Conservation (phyloP, 352 stramenopile species). For the Phytophthora pistaciae region DNA sequence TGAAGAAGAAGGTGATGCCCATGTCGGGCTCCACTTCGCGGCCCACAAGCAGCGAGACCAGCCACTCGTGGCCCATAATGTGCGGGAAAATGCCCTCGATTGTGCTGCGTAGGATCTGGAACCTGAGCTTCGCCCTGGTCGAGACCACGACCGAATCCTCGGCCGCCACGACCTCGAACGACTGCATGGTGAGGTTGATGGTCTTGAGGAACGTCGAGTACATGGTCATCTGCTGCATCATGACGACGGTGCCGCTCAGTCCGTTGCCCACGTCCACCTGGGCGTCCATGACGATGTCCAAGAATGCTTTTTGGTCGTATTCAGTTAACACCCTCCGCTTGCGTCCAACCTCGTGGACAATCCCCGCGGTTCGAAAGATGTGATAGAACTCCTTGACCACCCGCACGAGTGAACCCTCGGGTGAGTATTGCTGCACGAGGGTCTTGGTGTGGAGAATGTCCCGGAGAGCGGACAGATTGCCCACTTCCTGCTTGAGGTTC, state of each 20-base stretch:
- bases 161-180: not conserved
- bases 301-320: not conserved
- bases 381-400: not conserved
- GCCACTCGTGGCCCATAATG: slow-evolving; percentile 41
- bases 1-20: slow-evolving; percentile 46
- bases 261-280: slow-evolving; percentile 33
- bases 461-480: slow-evolving; percentile 31
- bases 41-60: slow-evolving; percentile 48
- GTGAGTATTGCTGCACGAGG: not conserved
- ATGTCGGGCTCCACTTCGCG: slow-evolving; percentile 27
- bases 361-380: not conserved
- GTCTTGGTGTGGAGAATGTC: slow-evolving; percentile 1
- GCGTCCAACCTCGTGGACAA: not conserved
- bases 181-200: slow-evolving; percentile 16
- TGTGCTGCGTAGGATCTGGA: slow-evolving; percentile 52
- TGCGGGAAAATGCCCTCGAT: slow-evolving; percentile 56
- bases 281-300: slow-evolving; percentile 1
- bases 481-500: slow-evolving; percentile 35
- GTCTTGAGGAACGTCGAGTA: slow-evolving; percentile 50
- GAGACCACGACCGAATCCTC: not conserved
- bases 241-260: slow-evolving; percentile 36
- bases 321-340: not conserved
- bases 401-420: not conserved
- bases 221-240: slow-evolving; percentile 48
- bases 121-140: slow-evolving; percentile 20